These are phyloP conservation scores for Nicotiana undulata DNA, from an alignment of 257 asterid species.

Conservation along the genomic window DNA sequence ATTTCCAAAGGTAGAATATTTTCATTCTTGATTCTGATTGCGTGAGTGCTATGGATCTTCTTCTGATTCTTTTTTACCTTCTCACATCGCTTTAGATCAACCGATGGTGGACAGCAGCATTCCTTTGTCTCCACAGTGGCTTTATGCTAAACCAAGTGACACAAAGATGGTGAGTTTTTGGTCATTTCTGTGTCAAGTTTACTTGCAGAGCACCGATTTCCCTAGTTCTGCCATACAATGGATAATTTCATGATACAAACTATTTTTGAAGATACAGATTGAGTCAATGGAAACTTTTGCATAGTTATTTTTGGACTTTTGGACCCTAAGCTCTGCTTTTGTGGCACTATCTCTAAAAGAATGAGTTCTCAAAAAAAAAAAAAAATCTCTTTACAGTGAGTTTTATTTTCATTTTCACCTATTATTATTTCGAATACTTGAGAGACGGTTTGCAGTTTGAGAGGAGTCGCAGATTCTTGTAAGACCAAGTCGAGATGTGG, in stretches of 20 bases:
- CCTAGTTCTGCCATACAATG: background rate
- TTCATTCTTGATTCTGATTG: background rate
- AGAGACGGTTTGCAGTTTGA: background rate
- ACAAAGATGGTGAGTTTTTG: slow-evolving; percentile 49
- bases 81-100: slow-evolving; percentile 52
- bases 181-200: background rate
- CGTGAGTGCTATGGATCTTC: background rate
- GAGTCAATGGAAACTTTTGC: background rate
- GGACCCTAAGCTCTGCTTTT: background rate
- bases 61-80: slow-evolving; percentile 1
- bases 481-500: background rate
- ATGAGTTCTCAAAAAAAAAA: no score
- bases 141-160: slow-evolving; percentile 77
- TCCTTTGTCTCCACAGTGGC: slow-evolving; percentile 98
- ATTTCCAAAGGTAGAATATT: slow-evolving; percentile 62
- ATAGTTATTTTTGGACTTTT: background rate
- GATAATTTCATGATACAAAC: background rate
- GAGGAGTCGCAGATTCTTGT: background rate
- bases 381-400: background rate
- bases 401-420: background rate
- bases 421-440: background rate
- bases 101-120: slow-evolving; percentile 63
- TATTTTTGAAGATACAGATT: background rate
- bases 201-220: background rate
- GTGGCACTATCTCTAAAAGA: background rate